A percentile compares a stretch with the other conserved stretches of the same genome.
These are phyloP conservation scores for Cardamine occulta DNA, from an alignment of 345 rosid species.

Conservation along the genomic window DNA sequence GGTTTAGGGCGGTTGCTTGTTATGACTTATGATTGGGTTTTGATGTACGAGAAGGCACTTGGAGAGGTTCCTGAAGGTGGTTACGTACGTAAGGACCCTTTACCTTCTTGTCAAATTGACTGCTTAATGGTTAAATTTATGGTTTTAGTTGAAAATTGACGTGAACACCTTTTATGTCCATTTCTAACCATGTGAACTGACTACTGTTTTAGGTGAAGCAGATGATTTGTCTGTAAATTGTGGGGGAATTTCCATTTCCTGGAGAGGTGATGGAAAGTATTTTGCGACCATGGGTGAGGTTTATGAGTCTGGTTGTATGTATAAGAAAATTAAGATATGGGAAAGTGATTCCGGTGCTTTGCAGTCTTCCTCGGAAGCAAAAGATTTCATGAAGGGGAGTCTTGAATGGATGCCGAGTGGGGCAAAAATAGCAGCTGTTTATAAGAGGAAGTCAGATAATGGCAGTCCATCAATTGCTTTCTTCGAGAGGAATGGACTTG, in stretches of 20 bases:
- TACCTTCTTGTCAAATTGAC: constrained; percentile 38
- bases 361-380: constrained; percentile 76
- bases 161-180: background rate
- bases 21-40: constrained; percentile 97
- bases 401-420: constrained; percentile 99
- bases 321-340: constrained; percentile 83
- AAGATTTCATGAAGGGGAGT: constrained; percentile 63
- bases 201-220: constrained; percentile 51
- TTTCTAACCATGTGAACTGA: constrained; percentile 14
- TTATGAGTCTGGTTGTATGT: constrained; percentile 44
- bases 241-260: constrained; percentile 61
- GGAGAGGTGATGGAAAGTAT: constrained; percentile 98
- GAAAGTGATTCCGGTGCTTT: constrained; percentile 81
- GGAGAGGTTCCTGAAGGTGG: constrained; percentile 63
- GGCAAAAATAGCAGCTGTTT: constrained; percentile 84
- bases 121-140: background rate
- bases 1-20: constrained; percentile 83
- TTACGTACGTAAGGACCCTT: constrained; percentile 84
- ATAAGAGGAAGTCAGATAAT: constrained; percentile 60
- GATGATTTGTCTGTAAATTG: constrained; percentile 40
- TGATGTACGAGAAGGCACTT: constrained; percentile 73
- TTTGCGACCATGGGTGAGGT: constrained; percentile 64
- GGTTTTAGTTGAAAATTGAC: background rate
- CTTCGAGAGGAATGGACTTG: constrained; percentile 89
- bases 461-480: constrained; percentile 65